Evolutionary conservation across 768 basidiomycete genomes (phyloP), one percentile per base, ranked within the genome.

Genomic region (Fomitopsis serialis): DNA sequence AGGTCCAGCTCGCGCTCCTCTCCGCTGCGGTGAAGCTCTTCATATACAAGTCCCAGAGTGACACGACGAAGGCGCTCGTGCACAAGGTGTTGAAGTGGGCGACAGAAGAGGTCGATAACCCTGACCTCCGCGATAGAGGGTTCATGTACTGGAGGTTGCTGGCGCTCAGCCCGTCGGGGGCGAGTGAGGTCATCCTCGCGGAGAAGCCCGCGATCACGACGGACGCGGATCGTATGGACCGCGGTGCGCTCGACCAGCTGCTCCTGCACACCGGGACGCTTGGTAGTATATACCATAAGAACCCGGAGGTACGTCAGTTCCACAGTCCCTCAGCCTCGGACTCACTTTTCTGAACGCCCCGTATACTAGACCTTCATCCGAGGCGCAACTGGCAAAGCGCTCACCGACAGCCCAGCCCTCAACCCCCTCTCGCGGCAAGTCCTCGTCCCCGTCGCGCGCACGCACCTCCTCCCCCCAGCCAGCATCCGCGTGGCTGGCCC

Each of bases 91-190:
- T 99, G 42, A 98, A 98, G 66, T 92, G 92, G 87, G 87, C 93
- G 12, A 99, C 97, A 7, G 96, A 99, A 67, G 91, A 97, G 60
- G 85, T 97, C 51, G 97, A 99, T 68, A 99, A 99, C 65, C 97
- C 97, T 8, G 97, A 99, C 74, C 76, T 99, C 21, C 81, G 97
- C 32, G 97, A 99, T 69, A 78, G 97, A 56, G 97, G 97, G 2
- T 98, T 95, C 74, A 98, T 99, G 89, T 99, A 98, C 72, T 99
- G 97, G 97, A 85, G 97, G 36, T 78, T 99, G 72, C 79, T 98
- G 43, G 95, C 96, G 9, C 87, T 93, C 62, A 93, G 97, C 65
- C 93, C 95, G 1, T 73, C 85, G 8, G 86, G 87, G 0, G 95
- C 97, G 7, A 81, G 86, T 36, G 88, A 92, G 58, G 88, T 98